Conservation (phyloP, 2,329 filamentous ascomycete species). For the Hypoxylon rubiginosum region DNA sequence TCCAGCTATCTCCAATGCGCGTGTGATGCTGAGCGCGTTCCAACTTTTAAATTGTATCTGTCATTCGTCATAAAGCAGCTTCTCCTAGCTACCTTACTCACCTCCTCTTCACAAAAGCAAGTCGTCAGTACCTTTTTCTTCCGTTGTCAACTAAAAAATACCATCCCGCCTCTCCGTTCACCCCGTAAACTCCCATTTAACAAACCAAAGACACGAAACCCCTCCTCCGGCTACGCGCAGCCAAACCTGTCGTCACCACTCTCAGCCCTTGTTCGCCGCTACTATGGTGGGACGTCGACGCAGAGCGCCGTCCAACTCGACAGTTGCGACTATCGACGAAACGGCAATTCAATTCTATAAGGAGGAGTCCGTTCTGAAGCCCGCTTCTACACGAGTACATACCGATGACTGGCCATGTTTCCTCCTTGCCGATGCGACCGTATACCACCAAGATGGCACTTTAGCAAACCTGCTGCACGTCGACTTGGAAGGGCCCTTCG, state of each 20-base stretch:
- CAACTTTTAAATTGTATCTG: slow-evolving; percentile 4
- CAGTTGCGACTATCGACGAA: slow-evolving; percentile 59
- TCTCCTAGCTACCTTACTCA: neutral
- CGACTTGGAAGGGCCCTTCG: slow-evolving; percentile 70
- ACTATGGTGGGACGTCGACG: slow-evolving; percentile 56
- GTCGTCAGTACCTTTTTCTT: neutral
- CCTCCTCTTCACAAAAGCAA: neutral
- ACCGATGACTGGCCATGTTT: slow-evolving; percentile 72
- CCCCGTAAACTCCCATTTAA: neutral
- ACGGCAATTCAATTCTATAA: slow-evolving; percentile 50
- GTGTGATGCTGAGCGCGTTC: slow-evolving; percentile 31
- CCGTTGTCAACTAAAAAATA: neutral
- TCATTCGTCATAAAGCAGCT: too few species aligned
- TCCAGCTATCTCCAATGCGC: slow-evolving; percentile 6
- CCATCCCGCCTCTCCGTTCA: too few species aligned
- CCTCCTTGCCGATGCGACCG: slow-evolving; percentile 70
- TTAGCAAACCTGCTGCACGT: slow-evolving; percentile 73
- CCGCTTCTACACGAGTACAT: slow-evolving; percentile 51
- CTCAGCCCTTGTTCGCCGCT: slow-evolving; percentile 13
- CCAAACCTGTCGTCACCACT: slow-evolving; percentile 33
- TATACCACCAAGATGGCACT: slow-evolving; percentile 69
- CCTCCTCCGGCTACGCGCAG: slow-evolving; percentile 52
- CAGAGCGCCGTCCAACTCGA: slow-evolving; percentile 61
- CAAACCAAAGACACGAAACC: neutral
- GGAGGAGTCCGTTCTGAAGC: slow-evolving; percentile 56